Evolutionary conservation across 2,329 filamentous ascomycete species (phyloP).

Genomic region (Ceratocystis ficicola): DNA sequence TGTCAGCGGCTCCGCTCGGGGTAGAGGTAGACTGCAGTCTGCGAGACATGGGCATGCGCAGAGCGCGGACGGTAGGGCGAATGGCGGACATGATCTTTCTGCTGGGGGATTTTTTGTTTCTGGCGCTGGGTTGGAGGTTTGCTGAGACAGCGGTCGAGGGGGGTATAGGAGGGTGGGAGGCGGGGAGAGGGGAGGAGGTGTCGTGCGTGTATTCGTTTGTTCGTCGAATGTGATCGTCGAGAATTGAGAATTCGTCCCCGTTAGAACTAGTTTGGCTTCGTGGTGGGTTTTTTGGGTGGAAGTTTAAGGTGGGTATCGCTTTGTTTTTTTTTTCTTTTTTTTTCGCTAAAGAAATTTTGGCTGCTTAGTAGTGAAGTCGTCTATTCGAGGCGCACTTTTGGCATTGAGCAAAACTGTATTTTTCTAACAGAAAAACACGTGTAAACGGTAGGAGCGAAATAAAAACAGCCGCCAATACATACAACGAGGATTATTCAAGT

Average conservation of each 20-base stretch:
- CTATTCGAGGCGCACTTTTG: not conserved
- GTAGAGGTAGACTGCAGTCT: conserved; percentile 50
- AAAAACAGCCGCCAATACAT: not conserved
- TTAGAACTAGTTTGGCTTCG: not conserved
- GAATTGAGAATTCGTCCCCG: not conserved
- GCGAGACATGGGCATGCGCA: conserved; percentile 38
- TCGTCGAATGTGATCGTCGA: conserved; percentile 3
- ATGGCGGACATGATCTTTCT: conserved; percentile 27
- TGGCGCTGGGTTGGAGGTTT: not conserved
- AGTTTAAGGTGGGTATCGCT: not conserved
- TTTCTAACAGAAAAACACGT: not conserved
- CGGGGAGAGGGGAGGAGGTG: not conserved
- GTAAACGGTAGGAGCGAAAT: too few species aligned
- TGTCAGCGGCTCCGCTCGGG: conserved; percentile 30
- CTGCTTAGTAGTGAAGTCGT: not conserved
- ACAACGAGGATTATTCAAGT: too few species aligned
- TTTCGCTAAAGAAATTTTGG: not conserved
- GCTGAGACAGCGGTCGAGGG: not conserved
- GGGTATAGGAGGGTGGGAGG: not conserved
- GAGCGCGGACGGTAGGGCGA: conserved; percentile 32
- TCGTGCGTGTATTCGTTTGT: conserved; percentile 1
- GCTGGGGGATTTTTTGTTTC: conserved; percentile 13
- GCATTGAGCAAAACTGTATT: not conserved
- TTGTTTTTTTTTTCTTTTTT: not conserved
- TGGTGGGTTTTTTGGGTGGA: conserved; percentile 10